phyloP scores from a whole-genome alignment of 73 alveolate genomes.

The Paramecium primaurelia region DNA sequence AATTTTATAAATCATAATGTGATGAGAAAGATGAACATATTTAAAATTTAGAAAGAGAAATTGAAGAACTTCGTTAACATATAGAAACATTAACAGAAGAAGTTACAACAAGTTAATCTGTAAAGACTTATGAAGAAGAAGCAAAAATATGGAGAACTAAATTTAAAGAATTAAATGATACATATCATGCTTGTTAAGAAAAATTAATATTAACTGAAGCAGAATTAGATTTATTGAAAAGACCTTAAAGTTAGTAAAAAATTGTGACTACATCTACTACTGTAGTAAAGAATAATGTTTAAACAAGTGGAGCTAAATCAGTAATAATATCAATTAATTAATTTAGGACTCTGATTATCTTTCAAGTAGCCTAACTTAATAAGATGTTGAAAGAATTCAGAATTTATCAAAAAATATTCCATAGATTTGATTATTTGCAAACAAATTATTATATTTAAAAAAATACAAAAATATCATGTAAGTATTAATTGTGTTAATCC shows the following conservation, averaged over 20 bases:
- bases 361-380: not conserved
- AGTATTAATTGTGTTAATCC: not conserved
- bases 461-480: not conserved
- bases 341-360: not conserved
- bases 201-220: not conserved
- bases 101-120: not conserved
- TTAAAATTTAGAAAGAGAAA: not conserved
- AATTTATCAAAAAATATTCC: not conserved
- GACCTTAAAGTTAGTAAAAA: not conserved
- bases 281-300: not conserved
- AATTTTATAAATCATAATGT: not conserved
- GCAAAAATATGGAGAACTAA: not conserved
- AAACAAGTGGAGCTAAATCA: not conserved
- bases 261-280: not conserved
- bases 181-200: slow-evolving; percentile 21
- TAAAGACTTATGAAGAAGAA: not conserved
- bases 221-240: not conserved
- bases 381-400: not conserved
- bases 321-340: not conserved
- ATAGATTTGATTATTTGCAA: not conserved
- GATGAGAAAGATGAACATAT: not conserved
- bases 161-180: not conserved
- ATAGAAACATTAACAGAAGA: not conserved
- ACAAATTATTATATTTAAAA: not conserved
- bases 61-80: not conserved